phyloP scores from a whole-genome alignment of 2,329 filamentous ascomycete genomes.

The Colletotrichum incanum region DNA sequence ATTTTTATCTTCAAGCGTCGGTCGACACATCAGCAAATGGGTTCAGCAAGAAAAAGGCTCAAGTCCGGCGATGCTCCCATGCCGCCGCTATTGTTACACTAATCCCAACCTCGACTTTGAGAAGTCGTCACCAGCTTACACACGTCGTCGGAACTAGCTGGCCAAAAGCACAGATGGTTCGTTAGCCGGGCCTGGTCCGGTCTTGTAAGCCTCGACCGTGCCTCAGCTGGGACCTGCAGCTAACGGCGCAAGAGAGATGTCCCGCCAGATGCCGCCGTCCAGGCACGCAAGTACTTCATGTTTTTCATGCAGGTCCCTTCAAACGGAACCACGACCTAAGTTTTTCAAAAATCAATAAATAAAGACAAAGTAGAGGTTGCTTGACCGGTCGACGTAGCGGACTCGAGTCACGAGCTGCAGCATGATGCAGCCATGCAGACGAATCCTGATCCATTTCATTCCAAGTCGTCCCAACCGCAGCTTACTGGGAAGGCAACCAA shows the following conservation, averaged over 20 bases:
- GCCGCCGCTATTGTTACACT: background rate
- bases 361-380: background rate
- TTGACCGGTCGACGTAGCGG: background rate
- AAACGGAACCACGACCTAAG: background rate
- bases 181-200: slow-evolving; percentile 13
- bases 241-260: background rate
- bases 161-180: slow-evolving; percentile 5
- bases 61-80: background rate
- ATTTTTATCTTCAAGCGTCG: too few relatives aligned
- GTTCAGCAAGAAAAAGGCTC: background rate
- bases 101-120: background rate
- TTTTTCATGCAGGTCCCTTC: background rate
- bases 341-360: too few relatives aligned
- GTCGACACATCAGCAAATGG: background rate
- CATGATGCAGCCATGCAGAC: slow-evolving; percentile 6
- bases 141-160: slow-evolving; percentile 1
- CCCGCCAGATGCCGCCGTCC: slow-evolving; percentile 16
- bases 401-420: background rate
- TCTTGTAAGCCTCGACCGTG: slow-evolving; percentile 21
- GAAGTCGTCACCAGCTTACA: background rate
- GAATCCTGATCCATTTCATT: slow-evolving; percentile 5
- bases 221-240: slow-evolving; percentile 26
- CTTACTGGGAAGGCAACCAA: slow-evolving; percentile 4
- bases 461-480: slow-evolving; percentile 10
- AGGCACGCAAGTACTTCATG: slow-evolving; percentile 6